phyloP scores from a whole-genome alignment of 2,329 filamentous ascomycete species.

The Westerdykella ornata region DNA sequence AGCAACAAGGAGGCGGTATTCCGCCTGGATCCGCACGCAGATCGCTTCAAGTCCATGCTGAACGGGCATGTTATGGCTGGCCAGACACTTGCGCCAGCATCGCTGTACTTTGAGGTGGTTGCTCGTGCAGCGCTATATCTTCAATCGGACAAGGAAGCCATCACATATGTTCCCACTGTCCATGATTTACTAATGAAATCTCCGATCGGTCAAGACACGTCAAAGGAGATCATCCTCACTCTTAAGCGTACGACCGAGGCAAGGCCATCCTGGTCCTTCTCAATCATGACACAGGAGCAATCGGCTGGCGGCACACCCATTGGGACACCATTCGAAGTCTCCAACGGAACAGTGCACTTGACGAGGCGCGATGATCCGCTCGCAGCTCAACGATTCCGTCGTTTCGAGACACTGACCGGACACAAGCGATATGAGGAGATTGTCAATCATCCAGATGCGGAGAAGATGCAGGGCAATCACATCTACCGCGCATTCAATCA shows the following conservation, averaged over 20 bases:
- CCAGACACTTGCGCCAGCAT: conserved; percentile 39
- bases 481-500: conserved; percentile 37
- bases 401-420: conserved; percentile 2
- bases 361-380: background rate
- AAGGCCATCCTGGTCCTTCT: too few species aligned
- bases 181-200: conserved; percentile 19
- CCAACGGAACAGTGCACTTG: too few species aligned
- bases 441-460: conserved; percentile 17
- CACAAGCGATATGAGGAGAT: conserved; percentile 22
- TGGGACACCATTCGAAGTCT: too few species aligned
- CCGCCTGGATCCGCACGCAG: too few species aligned
- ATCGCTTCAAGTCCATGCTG: too few species aligned
- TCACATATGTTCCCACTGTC: conserved; percentile 26
- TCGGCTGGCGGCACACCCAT: too few species aligned
- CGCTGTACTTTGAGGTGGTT: too few species aligned
- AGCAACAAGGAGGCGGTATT: conserved; percentile 11
- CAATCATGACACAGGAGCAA: too few species aligned
- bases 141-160: conserved; percentile 30
- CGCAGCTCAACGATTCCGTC: background rate
- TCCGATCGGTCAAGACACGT: conserved; percentile 16
- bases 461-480: conserved; percentile 29
- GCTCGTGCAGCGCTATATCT: too few species aligned
- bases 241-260: too few species aligned
- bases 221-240: conserved; percentile 13
- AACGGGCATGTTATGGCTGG: too few species aligned